Evolutionary conservation across 2,329 filamentous ascomycete genomes (phyloP), one percentile per base, ranked within the genome.

Genomic region (Xylaria multiplex): DNA sequence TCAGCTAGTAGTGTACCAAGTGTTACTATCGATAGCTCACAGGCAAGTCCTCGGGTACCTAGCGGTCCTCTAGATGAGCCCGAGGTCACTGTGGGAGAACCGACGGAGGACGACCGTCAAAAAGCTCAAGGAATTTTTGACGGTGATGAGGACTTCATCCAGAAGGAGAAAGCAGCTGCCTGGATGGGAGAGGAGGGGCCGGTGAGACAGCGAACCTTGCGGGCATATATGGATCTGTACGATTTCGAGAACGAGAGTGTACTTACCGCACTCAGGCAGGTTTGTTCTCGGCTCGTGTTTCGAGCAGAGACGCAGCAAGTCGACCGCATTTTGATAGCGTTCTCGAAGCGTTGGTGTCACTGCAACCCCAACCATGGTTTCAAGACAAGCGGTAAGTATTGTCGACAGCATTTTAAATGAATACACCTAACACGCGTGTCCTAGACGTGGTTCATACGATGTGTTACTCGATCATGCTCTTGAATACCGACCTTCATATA

Each of bases 281-380:
- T 99, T 30, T 99, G 96, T 77, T 87, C 87, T 59, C 90, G 92
- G 37, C 84, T 98, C 27, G 85, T 96, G 4, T 84, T 99, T 64
- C 92, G 92, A 71, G 96, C 92, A 46, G 96, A 99, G 80, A 97
- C 94, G 2, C 96, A 99, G 79, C 95, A 99, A 78, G 93, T 99
- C 22, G 96, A 99, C 77, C 91, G 96, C 40, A 95, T 99, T 65
- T 81, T 99, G 69, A 92, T 96, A 73, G 91, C 92, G 22, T 95
- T 98, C 73, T 93, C 96, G 2, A 89, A 88, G 70, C 85, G 95
- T 67, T 99, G 96, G 96, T 97, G 93, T 77, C 88, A 92, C 71
- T 97, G 94, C 83, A 99, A 99, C 76, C 88, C 92, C 0, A 91
- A 90, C 49, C 93, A 99, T 79, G 94, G 95, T 14, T 99, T 98